phyloP scores from a whole-genome alignment of 2,329 filamentous ascomycete genomes.

The Chaetothyriales sp. region DNA sequence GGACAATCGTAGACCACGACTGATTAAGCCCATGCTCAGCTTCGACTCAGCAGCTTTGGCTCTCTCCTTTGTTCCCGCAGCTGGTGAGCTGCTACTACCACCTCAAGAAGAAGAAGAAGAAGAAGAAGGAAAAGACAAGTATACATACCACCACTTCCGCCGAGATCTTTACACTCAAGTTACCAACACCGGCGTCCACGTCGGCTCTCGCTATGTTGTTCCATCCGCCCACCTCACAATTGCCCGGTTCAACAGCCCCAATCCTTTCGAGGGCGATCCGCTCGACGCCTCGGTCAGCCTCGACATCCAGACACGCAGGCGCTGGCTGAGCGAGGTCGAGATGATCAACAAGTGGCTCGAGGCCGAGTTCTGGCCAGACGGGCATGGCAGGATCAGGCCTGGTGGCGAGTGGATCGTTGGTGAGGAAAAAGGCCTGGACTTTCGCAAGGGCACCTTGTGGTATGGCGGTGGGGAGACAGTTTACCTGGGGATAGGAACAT shows the following conservation, averaged over 20 bases:
- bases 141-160: conserved; percentile 82
- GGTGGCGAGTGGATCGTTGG: conserved; percentile 75
- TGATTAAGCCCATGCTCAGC: conserved; percentile 69
- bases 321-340: conserved; percentile 57
- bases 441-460: conserved; percentile 63
- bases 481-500: conserved; percentile 26
- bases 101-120: conserved; percentile 21
- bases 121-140: conserved; percentile 41
- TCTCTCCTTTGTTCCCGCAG: conserved; percentile 70
- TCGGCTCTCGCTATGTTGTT: conserved; percentile 70
- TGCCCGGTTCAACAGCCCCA: conserved; percentile 57
- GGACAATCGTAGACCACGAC: conserved; percentile 50
- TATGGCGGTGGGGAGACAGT: conserved; percentile 71
- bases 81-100: conserved; percentile 38
- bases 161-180: conserved; percentile 56
- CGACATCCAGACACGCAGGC: conserved; percentile 40
- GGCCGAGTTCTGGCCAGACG: conserved; percentile 51
- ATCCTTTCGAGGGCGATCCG: conserved; percentile 36
- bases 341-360: conserved; percentile 62
- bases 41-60: conserved; percentile 78
- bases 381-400: conserved; percentile 25
- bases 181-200: conserved; percentile 46
- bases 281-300: conserved; percentile 24
- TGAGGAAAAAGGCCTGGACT: conserved; percentile 65
- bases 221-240: conserved; percentile 84